Percentiles rank a stretch among this genome's conserved stretches.
Conservation (phyloP, 164 flowering plant species). For the Malania oleifera region DNA sequence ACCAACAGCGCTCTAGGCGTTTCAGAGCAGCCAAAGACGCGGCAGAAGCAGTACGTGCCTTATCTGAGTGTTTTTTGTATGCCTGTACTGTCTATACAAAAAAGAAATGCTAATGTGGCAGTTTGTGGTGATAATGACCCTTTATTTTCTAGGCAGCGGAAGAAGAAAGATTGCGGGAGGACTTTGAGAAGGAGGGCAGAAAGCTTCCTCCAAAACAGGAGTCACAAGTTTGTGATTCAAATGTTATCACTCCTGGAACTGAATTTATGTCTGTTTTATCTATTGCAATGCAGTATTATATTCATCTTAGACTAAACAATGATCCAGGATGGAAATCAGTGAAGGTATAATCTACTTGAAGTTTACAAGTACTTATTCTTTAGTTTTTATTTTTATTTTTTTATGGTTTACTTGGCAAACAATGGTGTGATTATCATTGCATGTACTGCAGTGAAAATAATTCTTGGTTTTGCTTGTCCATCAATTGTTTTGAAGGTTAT, state of each 20-base stretch:
- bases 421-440: neutral
- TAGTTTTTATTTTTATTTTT: neutral
- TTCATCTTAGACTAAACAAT: constrained; percentile 79
- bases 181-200: constrained; percentile 92
- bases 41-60: constrained; percentile 68
- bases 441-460: neutral
- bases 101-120: neutral
- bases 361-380: neutral
- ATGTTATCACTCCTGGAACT: constrained; percentile 97
- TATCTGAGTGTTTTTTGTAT: constrained; percentile 7
- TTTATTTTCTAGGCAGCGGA: constrained; percentile 69
- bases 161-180: constrained; percentile 71
- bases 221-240: constrained; percentile 86
- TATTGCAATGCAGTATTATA: constrained; percentile 78
- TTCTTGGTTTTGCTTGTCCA: constrained; percentile 6
- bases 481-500: constrained; percentile 56
- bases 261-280: constrained; percentile 89
- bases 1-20: constrained; percentile 94
- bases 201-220: constrained; percentile 80
- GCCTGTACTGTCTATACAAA: neutral
- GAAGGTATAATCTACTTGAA: constrained; percentile 48
- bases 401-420: neutral
- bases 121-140: neutral
- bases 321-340: constrained; percentile 90
- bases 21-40: constrained; percentile 98